These are phyloP conservation scores for Cubamyces sp. DNA, from an alignment of 768 basidiomycete genomes.

Conservation along the genomic window DNA sequence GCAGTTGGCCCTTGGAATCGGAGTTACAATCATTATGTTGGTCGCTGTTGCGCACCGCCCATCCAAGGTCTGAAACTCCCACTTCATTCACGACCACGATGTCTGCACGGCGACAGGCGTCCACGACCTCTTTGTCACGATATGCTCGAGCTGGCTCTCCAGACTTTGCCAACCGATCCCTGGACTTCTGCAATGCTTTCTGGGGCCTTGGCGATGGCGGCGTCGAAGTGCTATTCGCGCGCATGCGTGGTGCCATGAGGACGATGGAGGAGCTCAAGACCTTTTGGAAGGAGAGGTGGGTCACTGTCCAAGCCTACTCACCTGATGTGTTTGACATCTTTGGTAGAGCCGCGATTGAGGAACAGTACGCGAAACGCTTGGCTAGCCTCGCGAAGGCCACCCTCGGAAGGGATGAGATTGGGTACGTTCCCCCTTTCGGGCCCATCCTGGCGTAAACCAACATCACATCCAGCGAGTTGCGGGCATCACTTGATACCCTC, in stretches of 20 bases:
- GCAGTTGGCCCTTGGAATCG: background rate
- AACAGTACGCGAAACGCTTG: conserved; percentile 91
- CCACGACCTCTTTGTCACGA: conserved; percentile 78
- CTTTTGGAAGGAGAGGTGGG: conserved; percentile 95
- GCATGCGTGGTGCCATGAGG: conserved; percentile 83
- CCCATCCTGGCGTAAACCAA: background rate
- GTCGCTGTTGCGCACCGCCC: conserved; percentile 16
- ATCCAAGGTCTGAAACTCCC: background rate
- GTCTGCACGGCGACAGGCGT: conserved; percentile 79
- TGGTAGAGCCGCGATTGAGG: conserved; percentile 83
- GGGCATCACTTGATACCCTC: conserved; percentile 78
- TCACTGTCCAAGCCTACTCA: background rate
- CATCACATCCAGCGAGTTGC: conserved; percentile 66
- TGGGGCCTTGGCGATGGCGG: conserved; percentile 90
- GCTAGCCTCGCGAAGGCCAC: conserved; percentile 74
- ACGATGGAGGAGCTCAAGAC: conserved; percentile 87
- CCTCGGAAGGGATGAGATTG: conserved; percentile 90
- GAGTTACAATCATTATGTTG: background rate
- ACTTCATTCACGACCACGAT: conserved; percentile 40
- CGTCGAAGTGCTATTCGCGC: conserved; percentile 87
- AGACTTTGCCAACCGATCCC: conserved; percentile 48
- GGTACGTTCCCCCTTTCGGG: conserved; percentile 54
- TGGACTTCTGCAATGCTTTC: conserved; percentile 97
- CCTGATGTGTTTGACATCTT: conserved; percentile 3
- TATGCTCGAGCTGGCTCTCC: conserved; percentile 65